Evolutionary conservation across 768 basidiomycete species (phyloP).

Genomic region (Pleurotus ostreatus): DNA sequence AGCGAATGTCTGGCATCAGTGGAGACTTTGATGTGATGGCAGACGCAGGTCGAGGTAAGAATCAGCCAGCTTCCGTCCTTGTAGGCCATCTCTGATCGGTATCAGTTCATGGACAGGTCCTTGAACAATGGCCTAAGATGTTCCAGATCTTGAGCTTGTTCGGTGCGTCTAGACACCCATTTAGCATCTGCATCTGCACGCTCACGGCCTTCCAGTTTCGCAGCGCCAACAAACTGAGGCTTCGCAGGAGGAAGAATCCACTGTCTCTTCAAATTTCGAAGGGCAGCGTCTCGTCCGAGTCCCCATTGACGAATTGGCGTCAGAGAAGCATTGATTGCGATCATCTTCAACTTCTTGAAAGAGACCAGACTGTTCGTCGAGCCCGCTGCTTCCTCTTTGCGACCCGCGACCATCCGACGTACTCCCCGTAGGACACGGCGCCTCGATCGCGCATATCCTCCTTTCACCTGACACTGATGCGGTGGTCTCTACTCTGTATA

Average conservation of each 20-base stretch:
- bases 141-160: conserved; percentile 71
- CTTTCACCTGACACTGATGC: no score
- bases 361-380: no score
- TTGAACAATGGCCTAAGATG: conserved; percentile 82
- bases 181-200: no score
- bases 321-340: no score
- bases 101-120: conserved; percentile 70
- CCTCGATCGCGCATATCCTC: no score
- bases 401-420: no score
- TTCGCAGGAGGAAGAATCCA: conserved; percentile 17
- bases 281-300: conserved; percentile 73
- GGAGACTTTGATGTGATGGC: conserved; percentile 79
- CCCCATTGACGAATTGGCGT: conserved; percentile 56
- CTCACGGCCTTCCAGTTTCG: no score
- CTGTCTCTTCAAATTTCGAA: conserved; percentile 14
- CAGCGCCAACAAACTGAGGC: conserved; percentile 8
- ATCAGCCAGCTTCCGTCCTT: conserved; percentile 3
- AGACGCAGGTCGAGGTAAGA: conserved; percentile 63
- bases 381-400: no score
- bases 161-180: conserved; percentile 42
- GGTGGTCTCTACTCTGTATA: no score
- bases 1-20: conserved; percentile 63
- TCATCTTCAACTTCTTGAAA: no score
- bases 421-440: no score
- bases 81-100: conserved; percentile 1